Evolutionary conservation across 2,329 filamentous ascomycete species (phyloP).

Genomic region (Cercospora sesami): DNA sequence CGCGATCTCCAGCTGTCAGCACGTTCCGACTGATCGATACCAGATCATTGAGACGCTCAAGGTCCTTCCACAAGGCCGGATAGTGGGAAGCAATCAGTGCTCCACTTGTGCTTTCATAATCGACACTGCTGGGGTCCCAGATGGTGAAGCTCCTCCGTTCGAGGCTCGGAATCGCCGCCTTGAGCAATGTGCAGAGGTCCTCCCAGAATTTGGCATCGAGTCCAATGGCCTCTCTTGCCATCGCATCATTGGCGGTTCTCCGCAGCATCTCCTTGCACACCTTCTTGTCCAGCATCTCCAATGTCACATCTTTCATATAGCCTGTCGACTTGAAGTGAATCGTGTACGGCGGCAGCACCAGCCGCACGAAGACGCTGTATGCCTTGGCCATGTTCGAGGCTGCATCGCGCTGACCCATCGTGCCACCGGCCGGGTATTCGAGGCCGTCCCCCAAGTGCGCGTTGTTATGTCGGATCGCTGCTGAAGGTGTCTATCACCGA

Average conservation of each 20-base stretch:
- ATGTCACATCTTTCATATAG: conserved; percentile 59
- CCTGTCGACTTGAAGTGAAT: conserved; percentile 62
- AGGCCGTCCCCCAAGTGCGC: not conserved
- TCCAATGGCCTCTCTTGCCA: conserved; percentile 57
- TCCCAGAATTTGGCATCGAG: conserved; percentile 60
- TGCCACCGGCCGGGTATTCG: not conserved
- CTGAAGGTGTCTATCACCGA: not conserved
- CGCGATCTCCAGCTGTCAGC: conserved; percentile 60
- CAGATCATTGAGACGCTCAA: conserved; percentile 63
- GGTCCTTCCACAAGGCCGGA: conserved; percentile 59
- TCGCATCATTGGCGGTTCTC: conserved; percentile 57
- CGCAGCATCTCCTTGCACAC: conserved; percentile 62
- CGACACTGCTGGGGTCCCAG: conserved; percentile 57
- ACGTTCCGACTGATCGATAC: conserved; percentile 63
- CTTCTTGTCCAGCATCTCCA: conserved; percentile 56
- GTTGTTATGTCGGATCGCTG: conserved; percentile 8
- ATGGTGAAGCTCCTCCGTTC: conserved; percentile 63
- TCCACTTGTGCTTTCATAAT: conserved; percentile 60
- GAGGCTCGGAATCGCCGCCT: conserved; percentile 61
- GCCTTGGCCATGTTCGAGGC: conserved; percentile 32
- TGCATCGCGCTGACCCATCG: conserved; percentile 7
- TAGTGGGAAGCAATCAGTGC: conserved; percentile 63
- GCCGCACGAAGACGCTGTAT: conserved; percentile 48
- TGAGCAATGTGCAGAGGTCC: conserved; percentile 58
- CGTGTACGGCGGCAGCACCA: conserved; percentile 50